Percentiles rank a stretch among this genome's conserved stretches.
phyloP scores from a whole-genome alignment of 768 basidiomycete genomes.

The Scleroderma citrinum region DNA sequence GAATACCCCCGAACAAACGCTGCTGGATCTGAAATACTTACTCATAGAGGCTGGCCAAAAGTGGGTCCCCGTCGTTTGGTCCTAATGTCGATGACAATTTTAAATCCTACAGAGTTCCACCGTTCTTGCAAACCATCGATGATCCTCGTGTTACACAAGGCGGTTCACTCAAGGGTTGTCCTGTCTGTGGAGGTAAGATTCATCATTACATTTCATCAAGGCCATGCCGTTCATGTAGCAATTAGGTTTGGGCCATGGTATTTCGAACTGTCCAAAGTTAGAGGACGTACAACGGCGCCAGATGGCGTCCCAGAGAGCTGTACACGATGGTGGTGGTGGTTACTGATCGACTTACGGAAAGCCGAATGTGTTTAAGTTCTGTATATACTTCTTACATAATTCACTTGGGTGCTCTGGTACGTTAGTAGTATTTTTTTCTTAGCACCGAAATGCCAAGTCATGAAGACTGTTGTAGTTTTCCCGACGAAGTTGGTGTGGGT shows the following conservation, averaged over 20 bases:
- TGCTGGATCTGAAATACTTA: slow-evolving; percentile 94
- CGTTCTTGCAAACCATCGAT: slow-evolving; percentile 84
- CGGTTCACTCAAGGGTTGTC: slow-evolving; percentile 78
- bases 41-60: slow-evolving; percentile 97
- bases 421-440: no score
- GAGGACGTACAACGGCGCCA: slow-evolving; percentile 89
- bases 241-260: slow-evolving; percentile 85
- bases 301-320: slow-evolving; percentile 79
- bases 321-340: slow-evolving; percentile 55
- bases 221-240: background rate
- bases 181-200: slow-evolving; percentile 84
- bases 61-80: slow-evolving; percentile 42
- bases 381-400: no score
- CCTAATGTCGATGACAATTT: background rate
- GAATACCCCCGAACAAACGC: slow-evolving; percentile 93
- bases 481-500: no score
- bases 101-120: slow-evolving; percentile 65
- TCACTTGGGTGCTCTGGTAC: no score
- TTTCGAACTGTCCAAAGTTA: slow-evolving; percentile 93
- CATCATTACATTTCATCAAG: background rate
- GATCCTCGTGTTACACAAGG: slow-evolving; percentile 83
- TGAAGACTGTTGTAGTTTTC: no score
- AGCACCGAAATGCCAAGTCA: no score
- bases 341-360: slow-evolving; percentile 5
- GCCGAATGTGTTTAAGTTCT: no score